phyloP scores from a whole-genome alignment of 768 basidiomycete genomes.

The Hydnum rufescens region DNA sequence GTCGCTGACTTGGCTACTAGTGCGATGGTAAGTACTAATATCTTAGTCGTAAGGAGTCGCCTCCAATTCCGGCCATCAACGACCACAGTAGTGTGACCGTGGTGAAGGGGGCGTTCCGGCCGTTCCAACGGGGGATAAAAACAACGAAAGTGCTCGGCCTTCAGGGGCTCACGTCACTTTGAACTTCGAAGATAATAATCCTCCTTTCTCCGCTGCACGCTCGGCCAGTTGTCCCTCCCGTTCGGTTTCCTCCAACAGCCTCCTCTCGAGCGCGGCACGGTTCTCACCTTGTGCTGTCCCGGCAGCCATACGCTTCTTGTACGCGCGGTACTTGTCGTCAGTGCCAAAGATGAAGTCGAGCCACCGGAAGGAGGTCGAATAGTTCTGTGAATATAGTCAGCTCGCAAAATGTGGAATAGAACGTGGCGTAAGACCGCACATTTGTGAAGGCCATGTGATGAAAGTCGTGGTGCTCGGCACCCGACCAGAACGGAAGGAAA shows the following conservation, averaged over 20 bases:
- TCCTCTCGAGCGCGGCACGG: conserved; percentile 33
- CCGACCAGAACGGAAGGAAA: conserved; percentile 89
- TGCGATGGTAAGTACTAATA: too few species aligned
- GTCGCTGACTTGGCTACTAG: too few species aligned
- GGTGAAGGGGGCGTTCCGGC: too few species aligned
- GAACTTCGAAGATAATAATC: neutral
- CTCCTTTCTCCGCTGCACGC: conserved; percentile 22
- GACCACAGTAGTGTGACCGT: too few species aligned
- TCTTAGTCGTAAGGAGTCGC: too few species aligned
- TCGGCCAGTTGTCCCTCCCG: conserved; percentile 53
- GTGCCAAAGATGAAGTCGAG: conserved; percentile 82
- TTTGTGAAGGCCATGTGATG: conserved; percentile 94
- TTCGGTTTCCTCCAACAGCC: conserved; percentile 49
- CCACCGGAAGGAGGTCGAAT: conserved; percentile 85
- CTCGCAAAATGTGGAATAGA: neutral
- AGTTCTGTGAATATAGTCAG: conserved; percentile 30
- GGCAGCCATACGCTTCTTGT: conserved; percentile 44
- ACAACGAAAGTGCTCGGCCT: too few species aligned
- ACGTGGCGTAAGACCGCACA: conserved; percentile 9
- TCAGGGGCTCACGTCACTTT: neutral
- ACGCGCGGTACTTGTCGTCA: conserved; percentile 71
- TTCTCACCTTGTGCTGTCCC: conserved; percentile 26
- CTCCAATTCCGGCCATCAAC: too few species aligned
- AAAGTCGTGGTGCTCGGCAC: conserved; percentile 95
- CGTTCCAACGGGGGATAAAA: too few species aligned